phyloP scores from a whole-genome alignment of 176 grass and related monocot species.

The Oryza longistaminata region DNA sequence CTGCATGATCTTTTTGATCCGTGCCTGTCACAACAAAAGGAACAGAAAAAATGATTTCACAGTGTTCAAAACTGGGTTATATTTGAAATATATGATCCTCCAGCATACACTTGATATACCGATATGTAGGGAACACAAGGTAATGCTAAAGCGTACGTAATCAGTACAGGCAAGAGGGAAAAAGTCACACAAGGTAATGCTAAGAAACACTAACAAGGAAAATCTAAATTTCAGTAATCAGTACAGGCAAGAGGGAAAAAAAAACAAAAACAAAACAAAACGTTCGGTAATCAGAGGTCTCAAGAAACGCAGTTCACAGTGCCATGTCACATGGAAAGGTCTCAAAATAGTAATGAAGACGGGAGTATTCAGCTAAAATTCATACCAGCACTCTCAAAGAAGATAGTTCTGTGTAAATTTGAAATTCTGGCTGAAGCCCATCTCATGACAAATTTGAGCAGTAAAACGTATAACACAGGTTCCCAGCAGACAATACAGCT shows the following conservation, averaged over 20 bases:
- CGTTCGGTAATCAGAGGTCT: not conserved
- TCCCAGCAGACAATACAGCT: not conserved
- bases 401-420: not conserved
- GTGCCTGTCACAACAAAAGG: conserved; percentile 56
- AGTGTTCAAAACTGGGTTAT: not conserved
- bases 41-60: conserved; percentile 17
- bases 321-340: not conserved
- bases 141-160: not conserved
- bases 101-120: not conserved
- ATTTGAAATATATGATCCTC: conserved; percentile 25
- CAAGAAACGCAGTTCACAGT: not conserved
- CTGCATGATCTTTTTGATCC: conserved; percentile 99
- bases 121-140: not conserved
- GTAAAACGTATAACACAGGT: not conserved
- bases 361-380: not conserved
- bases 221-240: conserved; percentile 6
- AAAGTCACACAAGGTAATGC: not conserved
- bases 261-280: not conserved
- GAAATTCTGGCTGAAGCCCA: not conserved
- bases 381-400: not conserved
- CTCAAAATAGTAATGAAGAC: not conserved
- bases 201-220: conserved; percentile 14
- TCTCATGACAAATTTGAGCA: not conserved
- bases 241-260: not conserved
- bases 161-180: no score